Conservation (phyloP, 2,329 filamentous ascomycete genomes). For the Aspergillus melleus region DNA sequence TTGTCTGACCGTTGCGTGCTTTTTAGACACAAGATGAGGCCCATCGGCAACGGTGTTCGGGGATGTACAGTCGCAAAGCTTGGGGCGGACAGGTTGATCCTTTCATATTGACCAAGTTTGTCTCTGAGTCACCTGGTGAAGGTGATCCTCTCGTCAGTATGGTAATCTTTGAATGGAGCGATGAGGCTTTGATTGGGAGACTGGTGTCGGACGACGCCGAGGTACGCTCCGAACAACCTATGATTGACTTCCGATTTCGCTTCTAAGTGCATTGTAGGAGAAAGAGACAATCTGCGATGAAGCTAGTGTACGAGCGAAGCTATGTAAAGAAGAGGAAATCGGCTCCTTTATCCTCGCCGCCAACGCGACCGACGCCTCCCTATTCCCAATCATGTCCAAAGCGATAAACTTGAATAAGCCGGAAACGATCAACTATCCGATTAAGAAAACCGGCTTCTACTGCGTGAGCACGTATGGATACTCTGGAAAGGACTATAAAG, state of each 20-base stretch:
- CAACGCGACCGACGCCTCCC: conserved; percentile 71
- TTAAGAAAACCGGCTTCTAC: conserved; percentile 93
- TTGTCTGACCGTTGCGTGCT: conserved; percentile 4
- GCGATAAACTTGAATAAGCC: conserved; percentile 80
- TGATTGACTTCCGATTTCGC: conserved; percentile 12
- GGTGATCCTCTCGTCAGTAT: conserved; percentile 77
- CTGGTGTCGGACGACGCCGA: conserved; percentile 56
- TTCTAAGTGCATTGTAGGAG: conserved; percentile 42
- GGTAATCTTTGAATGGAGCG: conserved; percentile 92
- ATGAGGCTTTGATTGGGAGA: conserved; percentile 75
- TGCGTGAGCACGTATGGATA: conserved; percentile 80
- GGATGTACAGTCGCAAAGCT: conserved; percentile 88
- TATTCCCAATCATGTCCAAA: conserved; percentile 72
- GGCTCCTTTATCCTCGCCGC: conserved; percentile 80
- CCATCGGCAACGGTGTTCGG: conserved; percentile 79
- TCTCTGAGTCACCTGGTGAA: conserved; percentile 59
- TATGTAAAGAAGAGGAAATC: conserved; percentile 75
- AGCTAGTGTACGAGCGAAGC: conserved; percentile 64
- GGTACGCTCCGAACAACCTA: conserved; percentile 43
- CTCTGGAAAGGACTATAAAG: conserved; percentile 68
- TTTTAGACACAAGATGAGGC: conserved; percentile 71
- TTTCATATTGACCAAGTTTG: conserved; percentile 82
- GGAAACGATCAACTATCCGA: conserved; percentile 71
- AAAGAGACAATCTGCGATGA: conserved; percentile 75
- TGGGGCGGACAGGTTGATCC: conserved; percentile 90